These are phyloP conservation scores for Nothophaeocryptopus gaeumannii DNA, from an alignment of 2,329 filamentous ascomycete genomes.

Conservation along the genomic window DNA sequence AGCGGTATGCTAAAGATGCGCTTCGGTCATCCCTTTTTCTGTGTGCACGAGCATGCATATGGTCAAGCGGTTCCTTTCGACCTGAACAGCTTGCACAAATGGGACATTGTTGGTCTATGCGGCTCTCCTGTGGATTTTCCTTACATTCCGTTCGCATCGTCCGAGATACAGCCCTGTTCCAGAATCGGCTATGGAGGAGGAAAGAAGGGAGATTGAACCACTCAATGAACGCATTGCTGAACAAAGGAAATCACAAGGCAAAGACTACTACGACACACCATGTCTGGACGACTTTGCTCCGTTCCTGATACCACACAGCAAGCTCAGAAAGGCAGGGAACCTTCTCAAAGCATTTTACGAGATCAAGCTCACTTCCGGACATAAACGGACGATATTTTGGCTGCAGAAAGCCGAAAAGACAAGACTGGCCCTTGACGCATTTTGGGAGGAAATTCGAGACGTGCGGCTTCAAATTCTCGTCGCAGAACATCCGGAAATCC, in stretches of 20 bases:
- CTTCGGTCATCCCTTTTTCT: neutral
- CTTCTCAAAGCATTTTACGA: constrained; percentile 1
- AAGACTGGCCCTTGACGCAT: neutral
- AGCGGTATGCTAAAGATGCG: constrained; percentile 3
- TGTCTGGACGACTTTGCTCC: neutral
- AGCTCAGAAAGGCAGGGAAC: neutral
- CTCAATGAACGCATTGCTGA: neutral
- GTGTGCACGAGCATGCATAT: neutral
- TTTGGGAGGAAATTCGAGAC: constrained; percentile 3
- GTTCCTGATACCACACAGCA: neutral
- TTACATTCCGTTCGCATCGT: neutral
- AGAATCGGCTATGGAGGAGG: neutral
- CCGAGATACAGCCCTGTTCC: neutral
- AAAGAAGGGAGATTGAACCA: neutral
- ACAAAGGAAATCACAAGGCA: neutral
- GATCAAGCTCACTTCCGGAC: neutral
- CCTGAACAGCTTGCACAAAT: neutral
- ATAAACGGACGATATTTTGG: neutral
- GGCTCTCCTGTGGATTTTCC: neutral
- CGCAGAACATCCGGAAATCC: neutral
- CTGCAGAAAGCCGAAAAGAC: neutral
- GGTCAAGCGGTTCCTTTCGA: constrained; percentile 1
- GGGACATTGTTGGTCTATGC: neutral
- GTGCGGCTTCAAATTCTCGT: neutral
- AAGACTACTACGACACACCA: neutral